Evolutionary conservation across 371 early-diverging fungal genomes (phyloP).

Genomic region (Mucor racemosus): DNA sequence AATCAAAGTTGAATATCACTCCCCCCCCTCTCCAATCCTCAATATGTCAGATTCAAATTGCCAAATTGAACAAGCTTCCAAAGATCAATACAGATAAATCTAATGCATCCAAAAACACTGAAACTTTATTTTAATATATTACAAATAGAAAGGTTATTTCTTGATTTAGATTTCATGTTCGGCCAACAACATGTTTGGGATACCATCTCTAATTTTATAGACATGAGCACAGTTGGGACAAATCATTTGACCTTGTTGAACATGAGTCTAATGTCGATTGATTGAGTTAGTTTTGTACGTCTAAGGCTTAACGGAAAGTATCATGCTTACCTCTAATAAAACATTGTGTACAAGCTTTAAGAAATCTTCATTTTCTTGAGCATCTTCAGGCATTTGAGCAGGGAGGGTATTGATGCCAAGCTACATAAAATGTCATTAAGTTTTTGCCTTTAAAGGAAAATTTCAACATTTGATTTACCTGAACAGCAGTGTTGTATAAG

Average conservation of each 20-base stretch:
- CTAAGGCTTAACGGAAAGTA: too few species aligned
- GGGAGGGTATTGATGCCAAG: constrained; percentile 72
- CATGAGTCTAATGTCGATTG: constrained; percentile 64
- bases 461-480: constrained; percentile 51
- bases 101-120: too few species aligned
- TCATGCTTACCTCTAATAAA: constrained; percentile 75
- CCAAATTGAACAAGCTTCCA: too few species aligned
- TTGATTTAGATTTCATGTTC: constrained; percentile 87
- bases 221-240: constrained; percentile 90
- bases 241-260: constrained; percentile 89
- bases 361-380: constrained; percentile 73
- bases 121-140: constrained; percentile 1
- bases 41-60: too few species aligned
- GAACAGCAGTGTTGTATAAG: constrained; percentile 70
- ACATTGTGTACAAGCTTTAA: constrained; percentile 77
- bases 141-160: neutral
- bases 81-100: too few species aligned
- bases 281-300: neutral
- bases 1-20: too few species aligned
- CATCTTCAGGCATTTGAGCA: constrained; percentile 72
- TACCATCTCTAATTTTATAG: constrained; percentile 90
- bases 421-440: constrained; percentile 27
- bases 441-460: neutral
- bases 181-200: constrained; percentile 96
- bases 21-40: too few species aligned